Percentiles rank a stretch among this genome's conserved stretches.
These are phyloP conservation scores for Arxiozyma slooffiae DNA, from an alignment of 1,139 yeast species.

Conservation along the genomic window DNA sequence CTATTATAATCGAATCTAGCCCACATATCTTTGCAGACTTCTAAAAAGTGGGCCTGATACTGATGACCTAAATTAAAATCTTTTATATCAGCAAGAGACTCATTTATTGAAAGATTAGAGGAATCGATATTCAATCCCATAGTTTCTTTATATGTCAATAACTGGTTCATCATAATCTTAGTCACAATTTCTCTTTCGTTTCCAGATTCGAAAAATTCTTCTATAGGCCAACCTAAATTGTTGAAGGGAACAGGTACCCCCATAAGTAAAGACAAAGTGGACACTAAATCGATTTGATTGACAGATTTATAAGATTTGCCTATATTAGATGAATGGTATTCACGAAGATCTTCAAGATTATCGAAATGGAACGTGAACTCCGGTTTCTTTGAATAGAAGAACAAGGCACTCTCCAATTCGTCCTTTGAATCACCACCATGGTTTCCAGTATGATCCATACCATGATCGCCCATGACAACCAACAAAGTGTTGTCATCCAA, in stretches of 20 bases:
- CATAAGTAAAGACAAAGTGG: slow-evolving; percentile 66
- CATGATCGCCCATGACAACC: slow-evolving; percentile 91
- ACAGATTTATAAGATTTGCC: slow-evolving; percentile 54
- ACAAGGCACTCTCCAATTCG: slow-evolving; percentile 79
- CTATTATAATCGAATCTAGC: slow-evolving; percentile 68
- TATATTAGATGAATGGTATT: slow-evolving; percentile 38
- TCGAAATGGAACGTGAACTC: slow-evolving; percentile 17
- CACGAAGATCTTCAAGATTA: background rate
- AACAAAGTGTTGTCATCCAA: slow-evolving; percentile 69
- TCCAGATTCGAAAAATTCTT: slow-evolving; percentile 43
- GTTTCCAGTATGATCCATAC: slow-evolving; percentile 92
- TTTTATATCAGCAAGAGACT: slow-evolving; percentile 25
- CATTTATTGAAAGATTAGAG: slow-evolving; percentile 14
- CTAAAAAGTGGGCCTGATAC: slow-evolving; percentile 54
- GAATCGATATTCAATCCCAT: slow-evolving; percentile 23
- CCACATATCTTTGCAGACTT: slow-evolving; percentile 71
- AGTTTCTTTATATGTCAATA: slow-evolving; percentile 49
- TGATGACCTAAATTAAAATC: slow-evolving; percentile 25
- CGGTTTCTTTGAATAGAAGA: slow-evolving; percentile 60
- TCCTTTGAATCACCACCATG: slow-evolving; percentile 92
- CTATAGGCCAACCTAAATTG: slow-evolving; percentile 81
- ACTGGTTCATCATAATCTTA: slow-evolving; percentile 42
- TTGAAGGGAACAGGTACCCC: slow-evolving; percentile 93
- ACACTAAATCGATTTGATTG: slow-evolving; percentile 84
- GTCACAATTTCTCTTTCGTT: slow-evolving; percentile 24